A percentile compares a stretch with the other conserved stretches of the same genome.
phyloP scores from a whole-genome alignment of 1,284 basidiomycete genomes.

The Irpex sp. region DNA sequence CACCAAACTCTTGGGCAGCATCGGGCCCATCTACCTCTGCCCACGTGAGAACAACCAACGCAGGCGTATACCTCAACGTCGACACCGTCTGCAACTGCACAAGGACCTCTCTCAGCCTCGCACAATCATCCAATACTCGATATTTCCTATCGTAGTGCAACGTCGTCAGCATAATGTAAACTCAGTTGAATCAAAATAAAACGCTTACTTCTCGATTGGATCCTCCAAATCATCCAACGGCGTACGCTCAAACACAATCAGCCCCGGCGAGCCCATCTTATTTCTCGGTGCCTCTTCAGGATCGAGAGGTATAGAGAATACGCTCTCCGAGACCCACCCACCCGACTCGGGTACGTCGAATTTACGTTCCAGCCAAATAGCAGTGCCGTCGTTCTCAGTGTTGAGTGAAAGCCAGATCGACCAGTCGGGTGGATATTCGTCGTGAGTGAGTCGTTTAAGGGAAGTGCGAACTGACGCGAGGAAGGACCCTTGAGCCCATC shows the following conservation, averaged over 20 bases:
- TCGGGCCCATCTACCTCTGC: conserved; percentile 35
- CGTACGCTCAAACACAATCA: conserved; percentile 69
- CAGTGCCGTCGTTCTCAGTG: conserved; percentile 64
- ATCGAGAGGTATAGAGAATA: conserved; percentile 52
- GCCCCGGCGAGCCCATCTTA: conserved; percentile 48
- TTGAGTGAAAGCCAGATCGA: conserved; percentile 70
- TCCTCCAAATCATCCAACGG: conserved; percentile 52
- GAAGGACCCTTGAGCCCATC: conserved; percentile 71
- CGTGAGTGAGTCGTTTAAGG: conserved; percentile 25
- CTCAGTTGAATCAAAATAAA: background rate
- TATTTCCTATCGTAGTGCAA: conserved; percentile 49
- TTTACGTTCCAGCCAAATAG: conserved; percentile 74
- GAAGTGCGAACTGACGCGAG: conserved; percentile 42
- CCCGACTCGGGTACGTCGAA: conserved; percentile 64
- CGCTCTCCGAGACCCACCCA: conserved; percentile 49
- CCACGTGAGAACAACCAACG: conserved; percentile 60
- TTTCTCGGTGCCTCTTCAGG: conserved; percentile 10
- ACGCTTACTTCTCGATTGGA: conserved; percentile 55
- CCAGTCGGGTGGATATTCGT: conserved; percentile 38
- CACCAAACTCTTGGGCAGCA: conserved; percentile 23
- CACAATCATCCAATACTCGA: conserved; percentile 65
- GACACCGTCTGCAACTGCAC: conserved; percentile 38
- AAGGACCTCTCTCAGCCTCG: conserved; percentile 61
- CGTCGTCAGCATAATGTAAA: background rate
- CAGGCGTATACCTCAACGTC: conserved; percentile 50